These are phyloP conservation scores for Linderina pennispora DNA, from an alignment of 192 early-diverging fungal genomes.

Conservation along the genomic window DNA sequence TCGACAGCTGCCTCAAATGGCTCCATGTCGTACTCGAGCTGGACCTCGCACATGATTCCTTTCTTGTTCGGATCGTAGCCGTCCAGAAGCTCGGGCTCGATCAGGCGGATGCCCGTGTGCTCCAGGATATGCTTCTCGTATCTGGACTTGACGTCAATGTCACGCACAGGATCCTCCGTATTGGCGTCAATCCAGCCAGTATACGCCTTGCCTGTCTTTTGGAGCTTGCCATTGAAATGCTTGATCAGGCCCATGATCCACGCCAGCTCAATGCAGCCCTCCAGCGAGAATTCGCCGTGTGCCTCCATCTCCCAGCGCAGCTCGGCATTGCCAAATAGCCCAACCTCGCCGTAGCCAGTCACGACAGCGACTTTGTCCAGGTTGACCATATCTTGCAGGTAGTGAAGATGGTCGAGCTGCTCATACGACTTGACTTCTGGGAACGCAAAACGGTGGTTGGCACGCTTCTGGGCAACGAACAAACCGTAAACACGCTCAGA, in stretches of 20 bases:
- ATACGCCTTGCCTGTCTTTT: constrained; percentile 60
- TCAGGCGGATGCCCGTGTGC: constrained; percentile 83
- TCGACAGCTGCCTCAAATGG: constrained; percentile 77
- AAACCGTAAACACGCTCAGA: constrained; percentile 28
- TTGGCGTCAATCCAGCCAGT: constrained; percentile 84
- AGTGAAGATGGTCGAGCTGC: constrained; percentile 53
- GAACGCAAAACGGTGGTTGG: constrained; percentile 86
- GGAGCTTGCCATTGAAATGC: constrained; percentile 73
- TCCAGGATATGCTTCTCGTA: constrained; percentile 82
- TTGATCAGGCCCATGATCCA: constrained; percentile 92
- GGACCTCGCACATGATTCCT: constrained; percentile 74
- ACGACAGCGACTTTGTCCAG: constrained; percentile 81
- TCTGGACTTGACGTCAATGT: constrained; percentile 77
- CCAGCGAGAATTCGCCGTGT: constrained; percentile 38
- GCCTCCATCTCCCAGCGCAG: constrained; percentile 93
- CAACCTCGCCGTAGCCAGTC: constrained; percentile 83
- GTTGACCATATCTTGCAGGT: constrained; percentile 67
- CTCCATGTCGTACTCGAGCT: constrained; percentile 72
- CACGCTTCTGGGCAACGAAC: constrained; percentile 66
- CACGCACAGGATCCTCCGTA: constrained; percentile 73
- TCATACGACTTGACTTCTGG: constrained; percentile 62
- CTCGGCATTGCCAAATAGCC: constrained; percentile 76
- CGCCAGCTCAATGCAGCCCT: constrained; percentile 81
- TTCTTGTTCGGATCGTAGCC: constrained; percentile 84
- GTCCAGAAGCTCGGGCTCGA: constrained; percentile 75